phyloP scores from a whole-genome alignment of 2,329 filamentous ascomycete species.

The Pyrenophora tritici-repentis region DNA sequence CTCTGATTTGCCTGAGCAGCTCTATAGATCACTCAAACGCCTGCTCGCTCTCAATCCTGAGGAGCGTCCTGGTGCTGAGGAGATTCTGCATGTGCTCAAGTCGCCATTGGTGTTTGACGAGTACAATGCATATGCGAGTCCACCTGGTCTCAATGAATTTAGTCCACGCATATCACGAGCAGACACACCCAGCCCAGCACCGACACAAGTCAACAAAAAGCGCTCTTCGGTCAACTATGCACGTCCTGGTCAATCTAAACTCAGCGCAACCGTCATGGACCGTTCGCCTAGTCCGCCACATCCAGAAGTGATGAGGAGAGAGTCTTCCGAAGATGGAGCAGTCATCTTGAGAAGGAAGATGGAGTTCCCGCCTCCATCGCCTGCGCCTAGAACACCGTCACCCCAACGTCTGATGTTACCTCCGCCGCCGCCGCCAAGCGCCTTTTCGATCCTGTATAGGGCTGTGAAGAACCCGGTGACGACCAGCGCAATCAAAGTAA shows the following conservation, averaged over 20 bases:
- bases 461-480: conserved; percentile 38
- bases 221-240: conserved; percentile 34
- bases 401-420: conserved; percentile 42
- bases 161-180: conserved; percentile 51
- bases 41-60: conserved; percentile 77
- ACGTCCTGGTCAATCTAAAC: conserved; percentile 41
- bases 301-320: conserved; percentile 16
- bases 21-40: conserved; percentile 83
- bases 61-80: conserved; percentile 80
- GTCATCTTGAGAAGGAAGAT: conserved; percentile 40
- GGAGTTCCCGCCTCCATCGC: conserved; percentile 28
- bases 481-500: conserved; percentile 55
- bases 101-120: conserved; percentile 62
- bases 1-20: conserved; percentile 80
- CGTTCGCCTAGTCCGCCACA: conserved; percentile 43
- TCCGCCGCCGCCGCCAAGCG: conserved; percentile 30
- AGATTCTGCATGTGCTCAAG: conserved; percentile 80
- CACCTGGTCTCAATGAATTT: conserved; percentile 41
- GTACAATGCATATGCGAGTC: conserved; percentile 47
- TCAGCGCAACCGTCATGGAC: conserved; percentile 39
- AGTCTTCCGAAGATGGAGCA: conserved; percentile 34
- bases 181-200: conserved; percentile 48
- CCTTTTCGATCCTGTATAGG: conserved; percentile 13
- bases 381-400: conserved; percentile 21
- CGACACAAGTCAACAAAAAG: conserved; percentile 30